These are phyloP conservation scores for Sparassis latifolia DNA, from an alignment of 1,284 basidiomycete species.

Conservation along the genomic window DNA sequence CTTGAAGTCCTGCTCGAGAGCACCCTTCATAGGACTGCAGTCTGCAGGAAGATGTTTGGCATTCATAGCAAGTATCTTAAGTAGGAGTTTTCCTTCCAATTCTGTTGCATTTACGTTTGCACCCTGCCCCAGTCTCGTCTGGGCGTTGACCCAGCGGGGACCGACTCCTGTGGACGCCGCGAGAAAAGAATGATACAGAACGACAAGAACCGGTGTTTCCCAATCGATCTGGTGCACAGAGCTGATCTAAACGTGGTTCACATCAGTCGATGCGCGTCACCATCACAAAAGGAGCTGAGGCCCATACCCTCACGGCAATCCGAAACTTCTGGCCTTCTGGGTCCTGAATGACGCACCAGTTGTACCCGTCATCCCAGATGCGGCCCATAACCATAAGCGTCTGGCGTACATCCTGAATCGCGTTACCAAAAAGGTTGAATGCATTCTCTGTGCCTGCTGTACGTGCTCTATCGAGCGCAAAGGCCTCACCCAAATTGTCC, in stretches of 20 bases:
- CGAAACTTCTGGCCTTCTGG: constrained; percentile 15
- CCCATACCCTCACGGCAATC: constrained; percentile 22
- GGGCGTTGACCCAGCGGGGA: constrained; percentile 9
- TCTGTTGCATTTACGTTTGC: constrained; percentile 18
- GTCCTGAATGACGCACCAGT: constrained; percentile 24
- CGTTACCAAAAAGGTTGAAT: constrained; percentile 18
- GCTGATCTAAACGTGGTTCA: constrained; percentile 20
- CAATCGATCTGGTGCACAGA: constrained; percentile 22
- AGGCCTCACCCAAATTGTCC: constrained; percentile 11
- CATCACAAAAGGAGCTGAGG: too few relatives aligned
- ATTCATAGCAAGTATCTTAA: constrained; percentile 31
- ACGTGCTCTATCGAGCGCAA: not conserved
- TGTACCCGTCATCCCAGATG: constrained; percentile 19
- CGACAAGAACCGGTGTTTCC: constrained; percentile 25
- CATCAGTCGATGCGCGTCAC: not conserved
- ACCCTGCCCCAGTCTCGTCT: constrained; percentile 1
- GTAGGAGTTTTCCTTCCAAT: constrained; percentile 28
- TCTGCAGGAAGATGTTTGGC: constrained; percentile 23
- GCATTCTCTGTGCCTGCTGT: not conserved
- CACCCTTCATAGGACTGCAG: constrained; percentile 16
- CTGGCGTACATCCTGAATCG: constrained; percentile 31
- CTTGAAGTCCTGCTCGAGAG: constrained; percentile 22
- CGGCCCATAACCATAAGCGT: constrained; percentile 26
- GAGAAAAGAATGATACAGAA: constrained; percentile 22
- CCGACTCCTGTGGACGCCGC: constrained; percentile 11